Conservation (phyloP, 345 rosid genomes). For the Cardiospermum halicacabum region DNA sequence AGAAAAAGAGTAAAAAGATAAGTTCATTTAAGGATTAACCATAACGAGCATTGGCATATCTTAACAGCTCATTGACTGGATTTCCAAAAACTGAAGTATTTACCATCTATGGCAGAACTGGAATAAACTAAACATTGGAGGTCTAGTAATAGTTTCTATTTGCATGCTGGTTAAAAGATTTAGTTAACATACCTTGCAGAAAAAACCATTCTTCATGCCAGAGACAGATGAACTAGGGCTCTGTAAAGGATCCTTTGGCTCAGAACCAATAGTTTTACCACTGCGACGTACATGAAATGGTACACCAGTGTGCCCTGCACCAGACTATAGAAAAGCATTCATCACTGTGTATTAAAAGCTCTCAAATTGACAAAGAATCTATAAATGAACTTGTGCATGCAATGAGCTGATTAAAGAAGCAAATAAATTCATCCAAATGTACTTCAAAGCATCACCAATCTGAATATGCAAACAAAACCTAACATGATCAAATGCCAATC, state of each 20-base stretch:
- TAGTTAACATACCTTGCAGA: conserved; percentile 38
- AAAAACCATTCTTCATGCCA: conserved; percentile 33
- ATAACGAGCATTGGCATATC: neutral
- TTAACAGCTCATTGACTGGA: neutral
- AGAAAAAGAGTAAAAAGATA: neutral
- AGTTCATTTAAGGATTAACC: neutral
- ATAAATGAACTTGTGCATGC: neutral
- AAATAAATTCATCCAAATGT: neutral
- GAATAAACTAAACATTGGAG: neutral
- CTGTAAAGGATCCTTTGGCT: conserved; percentile 37
- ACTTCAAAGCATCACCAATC: neutral
- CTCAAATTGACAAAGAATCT: neutral
- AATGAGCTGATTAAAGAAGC: conserved; percentile 2
- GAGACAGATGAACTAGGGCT: conserved; percentile 37
- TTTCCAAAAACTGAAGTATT: neutral
- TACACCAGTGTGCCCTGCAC: conserved; percentile 29
- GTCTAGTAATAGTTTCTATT: neutral
- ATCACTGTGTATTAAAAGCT: conserved; percentile 4
- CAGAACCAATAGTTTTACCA: conserved; percentile 30
- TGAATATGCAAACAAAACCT: neutral
- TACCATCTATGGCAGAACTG: neutral
- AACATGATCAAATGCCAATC: neutral
- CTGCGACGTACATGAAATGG: conserved; percentile 28
- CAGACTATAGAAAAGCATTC: conserved; percentile 30
- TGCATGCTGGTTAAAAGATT: conserved; percentile 8